These are phyloP conservation scores for Acanthamoeba lenticulata DNA, from an alignment of 208 protist genomes.

Conservation along the genomic window DNA sequence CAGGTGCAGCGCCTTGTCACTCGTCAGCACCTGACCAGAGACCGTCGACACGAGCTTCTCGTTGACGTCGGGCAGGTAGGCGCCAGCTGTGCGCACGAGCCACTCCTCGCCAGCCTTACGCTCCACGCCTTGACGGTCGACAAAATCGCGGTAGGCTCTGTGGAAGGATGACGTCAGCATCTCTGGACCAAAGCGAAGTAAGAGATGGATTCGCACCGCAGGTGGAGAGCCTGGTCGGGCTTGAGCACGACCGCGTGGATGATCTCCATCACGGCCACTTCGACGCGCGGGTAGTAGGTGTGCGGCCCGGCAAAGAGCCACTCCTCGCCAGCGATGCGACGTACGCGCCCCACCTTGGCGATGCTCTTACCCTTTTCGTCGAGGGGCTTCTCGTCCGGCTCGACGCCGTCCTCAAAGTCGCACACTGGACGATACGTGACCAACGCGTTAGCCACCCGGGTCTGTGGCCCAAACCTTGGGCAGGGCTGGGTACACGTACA, in stretches of 20 bases:
- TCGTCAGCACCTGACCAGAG: constrained; percentile 89
- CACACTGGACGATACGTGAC: constrained; percentile 30
- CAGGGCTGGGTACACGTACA: no score
- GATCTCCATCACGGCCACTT: constrained; percentile 88
- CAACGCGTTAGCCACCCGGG: neutral
- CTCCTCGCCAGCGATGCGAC: constrained; percentile 89
- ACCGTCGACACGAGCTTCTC: constrained; percentile 89
- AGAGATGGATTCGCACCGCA: constrained; percentile 70
- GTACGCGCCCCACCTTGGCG: constrained; percentile 1
- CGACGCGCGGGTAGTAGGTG: constrained; percentile 92
- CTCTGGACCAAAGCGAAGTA: no score
- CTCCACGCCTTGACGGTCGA: constrained; percentile 79
- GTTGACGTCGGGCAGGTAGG: constrained; percentile 91
- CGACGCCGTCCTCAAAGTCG: constrained; percentile 81
- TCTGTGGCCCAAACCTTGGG: no score
- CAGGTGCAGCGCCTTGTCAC: constrained; percentile 89
- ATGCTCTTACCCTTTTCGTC: neutral
- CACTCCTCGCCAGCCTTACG: constrained; percentile 92
- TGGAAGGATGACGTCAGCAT: no score
- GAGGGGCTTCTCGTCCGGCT: neutral
- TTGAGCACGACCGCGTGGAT: constrained; percentile 88
- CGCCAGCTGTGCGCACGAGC: constrained; percentile 88
- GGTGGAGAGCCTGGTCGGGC: constrained; percentile 90
- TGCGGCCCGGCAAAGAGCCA: constrained; percentile 93
- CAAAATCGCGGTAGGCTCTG: constrained; percentile 84